Evolutionary conservation across 2,329 filamentous ascomycete species (phyloP), one percentile per base, ranked within the genome.

Genomic region (Fusarium abutilonis): DNA sequence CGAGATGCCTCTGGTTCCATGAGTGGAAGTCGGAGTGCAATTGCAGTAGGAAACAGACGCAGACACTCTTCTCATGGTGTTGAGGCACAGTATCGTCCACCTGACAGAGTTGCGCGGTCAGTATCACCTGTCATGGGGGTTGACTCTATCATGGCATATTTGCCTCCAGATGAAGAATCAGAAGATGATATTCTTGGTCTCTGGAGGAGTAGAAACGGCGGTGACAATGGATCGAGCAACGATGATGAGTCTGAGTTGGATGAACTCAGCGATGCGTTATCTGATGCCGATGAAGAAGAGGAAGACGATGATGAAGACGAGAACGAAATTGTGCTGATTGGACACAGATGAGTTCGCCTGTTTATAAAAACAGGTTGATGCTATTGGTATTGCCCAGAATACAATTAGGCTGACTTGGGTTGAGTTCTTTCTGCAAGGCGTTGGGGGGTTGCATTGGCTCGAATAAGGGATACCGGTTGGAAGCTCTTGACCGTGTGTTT

Each of bases 131-230:
- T 69, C 14, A 57, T 69, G 39, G 65, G 64, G 6, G 60, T 69
- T 10, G 73, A 73, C 10, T 61, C 67, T 3, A 66, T 71, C 14
- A 56, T 70, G 40, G 54, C 69, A 14, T 64, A 71, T 26, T 54
- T 70, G 1, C 54, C 72, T n/a, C 70, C 70, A 8, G 73, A 79
- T 10, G 76, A 77, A 9, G 82, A 85, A 14, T 82, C 82, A 1
- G 81, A 83, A 15, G 80, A 81, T 9, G 85, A 86, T 52, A 82
- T 88, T 54, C 69, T 88, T 28, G 81, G 82, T 28, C 81, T 89
- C 45, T 88, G 86, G 83, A 80, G 71, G 41, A 78, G 74, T 9
- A 75, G 77, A 11, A 78, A 78, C 6, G 78, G 79, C 2, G 76
- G 77, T 17, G 80, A 81, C 3, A 81, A 84, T 17, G 78, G 77